phyloP scores from a whole-genome alignment of 202 grass and related monocot species.

The Carex sylvatica region DNA sequence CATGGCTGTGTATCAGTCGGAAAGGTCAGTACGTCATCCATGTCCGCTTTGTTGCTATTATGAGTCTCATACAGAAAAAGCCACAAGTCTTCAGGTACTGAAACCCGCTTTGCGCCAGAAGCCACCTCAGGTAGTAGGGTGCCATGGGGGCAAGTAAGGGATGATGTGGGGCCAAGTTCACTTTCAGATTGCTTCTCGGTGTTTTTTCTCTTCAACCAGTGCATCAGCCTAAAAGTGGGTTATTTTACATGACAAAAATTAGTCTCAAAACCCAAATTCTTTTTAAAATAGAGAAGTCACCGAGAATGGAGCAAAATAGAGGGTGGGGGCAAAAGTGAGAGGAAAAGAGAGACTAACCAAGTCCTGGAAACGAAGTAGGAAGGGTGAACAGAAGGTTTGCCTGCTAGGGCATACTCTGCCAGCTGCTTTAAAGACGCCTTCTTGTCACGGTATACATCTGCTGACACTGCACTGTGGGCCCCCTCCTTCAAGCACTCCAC shows the following conservation, averaged over 20 bases:
- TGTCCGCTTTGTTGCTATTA: slow-evolving; percentile 29
- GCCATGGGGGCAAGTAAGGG: slow-evolving; percentile 76
- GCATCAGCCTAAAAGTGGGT: slow-evolving; percentile 55
- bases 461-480: slow-evolving; percentile 78
- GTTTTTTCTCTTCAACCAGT: slow-evolving; percentile 91
- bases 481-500: slow-evolving; percentile 72
- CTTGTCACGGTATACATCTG: slow-evolving; percentile 79
- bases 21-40: slow-evolving; percentile 47
- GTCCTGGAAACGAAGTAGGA: slow-evolving; percentile 75
- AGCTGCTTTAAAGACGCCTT: slow-evolving; percentile 88
- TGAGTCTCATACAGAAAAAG: slow-evolving; percentile 75
- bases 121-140: slow-evolving; percentile 78
- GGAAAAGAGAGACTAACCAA: slow-evolving; percentile 51
- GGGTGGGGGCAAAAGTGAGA: neutral
- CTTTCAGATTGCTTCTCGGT: slow-evolving; percentile 54
- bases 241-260: slow-evolving; percentile 3
- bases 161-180: slow-evolving; percentile 77
- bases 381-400: slow-evolving; percentile 46
- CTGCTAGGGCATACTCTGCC: slow-evolving; percentile 80
- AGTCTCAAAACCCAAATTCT: slow-evolving; percentile 9
- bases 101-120: slow-evolving; percentile 80
- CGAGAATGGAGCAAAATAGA: neutral
- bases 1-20: slow-evolving; percentile 68
- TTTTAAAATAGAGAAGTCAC: neutral
- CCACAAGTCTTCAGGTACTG: slow-evolving; percentile 70